Base-by-base conservation (phyloP, 2,329 filamentous ascomycete genomes). In the Lachnellula willkommii region DNA sequence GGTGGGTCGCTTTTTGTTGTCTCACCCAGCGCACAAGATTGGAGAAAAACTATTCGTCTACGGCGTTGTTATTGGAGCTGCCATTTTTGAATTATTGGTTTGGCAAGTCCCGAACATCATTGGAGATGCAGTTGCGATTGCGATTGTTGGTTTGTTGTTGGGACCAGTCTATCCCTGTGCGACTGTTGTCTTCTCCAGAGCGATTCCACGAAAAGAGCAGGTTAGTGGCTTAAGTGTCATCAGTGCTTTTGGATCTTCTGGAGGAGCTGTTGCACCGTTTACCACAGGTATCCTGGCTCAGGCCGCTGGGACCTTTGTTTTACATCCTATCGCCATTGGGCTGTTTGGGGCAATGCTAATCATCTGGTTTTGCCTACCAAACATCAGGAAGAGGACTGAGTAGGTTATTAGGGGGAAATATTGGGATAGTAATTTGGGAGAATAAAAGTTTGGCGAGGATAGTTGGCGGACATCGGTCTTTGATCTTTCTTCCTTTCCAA, bases 91-190 rank as follows among this genome's bases (percentile, higher is more conserved):
- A 71, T 70, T 91, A n/a, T 75, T 94, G 26, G 85, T 89, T 9
- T 94, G 90, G 90, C 74, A 83, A 35, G 79, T 92, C 26, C 89
- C 88, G 1, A 89, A 90, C 67, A 74, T 92, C n/a, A 74, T 89
- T 35, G 84, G 84, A 14, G 79, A 88, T 61, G 83, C 85, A 17
- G 84, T 88, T 1, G 80, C 83, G 2, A 79, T 89, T 3, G 75
- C 82, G 70, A 73, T 94, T 24, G 78, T 94, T 17, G 90, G 90
- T 12, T 71, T 94, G 7, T 71, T 94, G 32, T 75, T 95, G 0
- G 90, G 90, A 0, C 89, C 90, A 0, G 79, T 95, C 4, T 95
- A 91, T 66, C 89, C 90, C 0, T 91, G 87, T 67, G 82, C 85
- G 0, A 79, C 81, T 3, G 79, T 81, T 0, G 76, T 89, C 5